phyloP scores from a whole-genome alignment of 1,284 basidiomycete species.

The Apiotrichum siamense region DNA sequence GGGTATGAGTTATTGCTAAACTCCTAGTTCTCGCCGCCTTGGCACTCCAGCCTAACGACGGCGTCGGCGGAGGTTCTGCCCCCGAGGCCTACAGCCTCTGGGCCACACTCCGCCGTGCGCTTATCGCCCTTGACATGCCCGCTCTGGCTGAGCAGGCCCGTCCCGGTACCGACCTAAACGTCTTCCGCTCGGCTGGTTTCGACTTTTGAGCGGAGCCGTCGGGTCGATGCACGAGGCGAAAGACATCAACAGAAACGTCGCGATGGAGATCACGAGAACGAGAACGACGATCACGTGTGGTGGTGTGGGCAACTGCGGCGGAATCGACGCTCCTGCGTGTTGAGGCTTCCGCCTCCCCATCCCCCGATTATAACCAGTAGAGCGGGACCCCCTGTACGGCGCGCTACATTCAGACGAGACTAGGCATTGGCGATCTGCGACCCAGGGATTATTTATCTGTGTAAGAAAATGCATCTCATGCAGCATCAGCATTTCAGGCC shows the following conservation, averaged over 20 bases:
- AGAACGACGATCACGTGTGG: too few relatives aligned
- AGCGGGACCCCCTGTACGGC: too few relatives aligned
- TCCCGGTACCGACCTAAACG: conserved; percentile 55
- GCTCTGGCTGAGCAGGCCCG: conserved; percentile 53
- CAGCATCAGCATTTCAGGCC: too few relatives aligned
- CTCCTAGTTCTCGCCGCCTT: conserved; percentile 69
- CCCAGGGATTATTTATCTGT: too few relatives aligned
- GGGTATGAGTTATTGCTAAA: background rate
- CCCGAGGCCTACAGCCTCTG: conserved; percentile 64
- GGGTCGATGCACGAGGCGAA: too few relatives aligned
- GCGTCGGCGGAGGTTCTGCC: conserved; percentile 20
- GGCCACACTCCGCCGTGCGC: conserved; percentile 81
- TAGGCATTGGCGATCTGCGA: too few relatives aligned
- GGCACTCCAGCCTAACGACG: conserved; percentile 60
- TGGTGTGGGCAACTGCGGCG: too few relatives aligned
- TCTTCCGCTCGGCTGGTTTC: conserved; percentile 73
- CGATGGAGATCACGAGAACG: background rate
- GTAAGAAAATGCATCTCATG: too few relatives aligned
- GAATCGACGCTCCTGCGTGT: too few relatives aligned
- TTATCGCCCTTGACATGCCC: conserved; percentile 61
- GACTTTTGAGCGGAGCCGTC: conserved; percentile 61
- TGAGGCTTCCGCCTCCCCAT: too few relatives aligned
- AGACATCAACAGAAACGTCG: background rate
- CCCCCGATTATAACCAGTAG: too few relatives aligned
- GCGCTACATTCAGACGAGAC: too few relatives aligned